Percentiles rank a stretch among this genome's conserved stretches.
Evolutionary conservation across 2,329 filamentous ascomycete genomes (phyloP).

Genomic region (Sclerotinia glacialis): DNA sequence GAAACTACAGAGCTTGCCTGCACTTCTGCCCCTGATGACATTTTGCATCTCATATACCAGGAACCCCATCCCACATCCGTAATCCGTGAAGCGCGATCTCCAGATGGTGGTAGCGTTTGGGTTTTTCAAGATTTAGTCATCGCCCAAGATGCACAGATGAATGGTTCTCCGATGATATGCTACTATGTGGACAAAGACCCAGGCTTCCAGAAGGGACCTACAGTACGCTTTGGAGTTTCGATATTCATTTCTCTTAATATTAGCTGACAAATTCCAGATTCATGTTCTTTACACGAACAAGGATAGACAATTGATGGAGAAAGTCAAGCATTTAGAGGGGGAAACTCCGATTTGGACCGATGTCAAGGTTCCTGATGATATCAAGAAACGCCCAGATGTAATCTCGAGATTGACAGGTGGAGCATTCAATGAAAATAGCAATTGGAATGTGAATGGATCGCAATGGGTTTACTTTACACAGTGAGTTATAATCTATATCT

Average conservation of each 20-base stretch:
- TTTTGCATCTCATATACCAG: slow-evolving; percentile 14
- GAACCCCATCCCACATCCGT: neutral
- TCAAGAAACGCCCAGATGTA: slow-evolving; percentile 14
- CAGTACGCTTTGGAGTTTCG: neutral
- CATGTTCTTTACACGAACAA: slow-evolving; percentile 16
- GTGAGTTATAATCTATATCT: slow-evolving; percentile 1
- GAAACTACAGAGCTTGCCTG: slow-evolving; percentile 9
- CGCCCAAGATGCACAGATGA: slow-evolving; percentile 1
- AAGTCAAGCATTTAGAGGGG: slow-evolving; percentile 10
- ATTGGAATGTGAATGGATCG: slow-evolving; percentile 17
- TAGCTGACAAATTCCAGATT: slow-evolving; percentile 5
- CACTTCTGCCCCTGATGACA: slow-evolving; percentile 3
- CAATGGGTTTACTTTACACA: slow-evolving; percentile 15
- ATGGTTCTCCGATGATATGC: slow-evolving; percentile 10
- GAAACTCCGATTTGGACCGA: slow-evolving; percentile 12
- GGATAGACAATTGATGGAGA: neutral
- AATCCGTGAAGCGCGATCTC: slow-evolving; percentile 16
- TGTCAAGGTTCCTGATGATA: neutral
- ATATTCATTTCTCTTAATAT: neutral
- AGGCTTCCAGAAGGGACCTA: neutral
- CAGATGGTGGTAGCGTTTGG: slow-evolving; percentile 11
- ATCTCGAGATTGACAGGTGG: slow-evolving; percentile 5
- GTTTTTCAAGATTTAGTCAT: slow-evolving; percentile 12
- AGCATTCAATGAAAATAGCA: neutral
- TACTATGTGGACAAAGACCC: slow-evolving; percentile 21